phyloP scores from a whole-genome alignment of 495 filamentous ascomycete genomes.

The Rhypophila decipiens region DNA sequence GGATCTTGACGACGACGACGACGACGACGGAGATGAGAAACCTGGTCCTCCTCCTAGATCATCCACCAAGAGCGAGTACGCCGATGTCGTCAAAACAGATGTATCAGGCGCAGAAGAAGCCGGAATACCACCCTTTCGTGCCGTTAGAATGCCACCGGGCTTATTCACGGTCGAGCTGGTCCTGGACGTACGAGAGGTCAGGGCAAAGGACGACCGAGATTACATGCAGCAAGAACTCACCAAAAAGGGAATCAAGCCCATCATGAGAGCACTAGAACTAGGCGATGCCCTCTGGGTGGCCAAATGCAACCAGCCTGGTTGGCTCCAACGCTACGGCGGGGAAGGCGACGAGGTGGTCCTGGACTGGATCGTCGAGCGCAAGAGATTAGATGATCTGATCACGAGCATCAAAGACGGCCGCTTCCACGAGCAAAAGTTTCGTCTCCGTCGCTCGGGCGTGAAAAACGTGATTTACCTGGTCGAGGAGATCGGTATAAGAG shows the following conservation, averaged over 20 bases:
- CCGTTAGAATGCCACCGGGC: constrained; percentile 55
- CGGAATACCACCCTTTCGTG: constrained; percentile 45
- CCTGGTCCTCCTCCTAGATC: background rate
- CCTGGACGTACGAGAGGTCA: constrained; percentile 72
- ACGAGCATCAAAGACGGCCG: constrained; percentile 76
- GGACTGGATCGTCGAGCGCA: constrained; percentile 79
- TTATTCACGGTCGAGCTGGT: constrained; percentile 69
- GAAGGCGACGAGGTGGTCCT: constrained; percentile 74
- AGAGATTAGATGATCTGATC: constrained; percentile 75
- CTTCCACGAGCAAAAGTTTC: constrained; percentile 83
- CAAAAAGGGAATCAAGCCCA: constrained; percentile 58
- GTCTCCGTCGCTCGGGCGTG: constrained; percentile 62
- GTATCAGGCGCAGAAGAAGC: constrained; percentile 21
- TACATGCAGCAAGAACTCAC: constrained; percentile 69
- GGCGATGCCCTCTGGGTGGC: constrained; percentile 82
- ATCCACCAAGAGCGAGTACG: constrained; percentile 10
- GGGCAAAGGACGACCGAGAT: constrained; percentile 68
- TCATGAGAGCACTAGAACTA: constrained; percentile 62
- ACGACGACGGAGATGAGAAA: constrained; percentile 13
- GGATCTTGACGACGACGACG: constrained; percentile 4
- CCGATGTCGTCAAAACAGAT: constrained; percentile 38
- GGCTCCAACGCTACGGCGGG: constrained; percentile 49
- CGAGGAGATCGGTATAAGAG: constrained; percentile 62
- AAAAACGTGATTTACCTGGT: constrained; percentile 76
- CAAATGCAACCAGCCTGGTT: constrained; percentile 53